Conservation (phyloP, 2,329 filamentous ascomycete genomes). For the Colletotrichum phormii region DNA sequence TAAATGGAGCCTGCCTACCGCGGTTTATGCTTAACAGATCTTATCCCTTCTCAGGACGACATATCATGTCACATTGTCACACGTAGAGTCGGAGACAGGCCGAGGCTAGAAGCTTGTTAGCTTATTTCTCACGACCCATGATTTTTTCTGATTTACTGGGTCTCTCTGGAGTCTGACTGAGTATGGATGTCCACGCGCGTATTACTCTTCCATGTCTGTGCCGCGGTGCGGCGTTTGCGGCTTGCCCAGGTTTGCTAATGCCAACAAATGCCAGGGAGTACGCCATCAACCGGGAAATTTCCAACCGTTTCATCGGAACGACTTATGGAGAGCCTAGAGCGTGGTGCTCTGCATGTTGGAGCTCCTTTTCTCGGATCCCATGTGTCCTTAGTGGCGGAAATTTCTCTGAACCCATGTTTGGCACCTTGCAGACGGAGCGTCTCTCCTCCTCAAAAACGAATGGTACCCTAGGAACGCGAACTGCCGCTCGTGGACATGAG, state of each 20-base stretch:
- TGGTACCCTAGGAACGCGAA: conserved; percentile 6
- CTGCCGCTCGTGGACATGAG: conserved; percentile 8
- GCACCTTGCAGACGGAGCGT: conserved; percentile 9
- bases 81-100: conserved; percentile 18
- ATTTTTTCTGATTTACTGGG: neutral
- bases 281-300: conserved; percentile 21
- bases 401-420: neutral
- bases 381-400: conserved; percentile 24
- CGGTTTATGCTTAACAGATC: conserved; percentile 35
- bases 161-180: neutral
- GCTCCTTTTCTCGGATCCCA: neutral
- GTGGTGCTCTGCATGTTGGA: neutral
- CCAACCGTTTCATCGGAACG: conserved; percentile 27
- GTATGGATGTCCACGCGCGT: too few species aligned
- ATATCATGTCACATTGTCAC: neutral
- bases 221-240: neutral
- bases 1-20: conserved; percentile 3
- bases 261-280: neutral
- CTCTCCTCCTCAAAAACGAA: neutral
- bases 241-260: neutral
- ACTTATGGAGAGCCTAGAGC: neutral
- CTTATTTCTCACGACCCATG: neutral
- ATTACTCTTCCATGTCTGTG: neutral
- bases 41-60: conserved; percentile 14
- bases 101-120: conserved; percentile 25